Evolutionary conservation across 148 eudicot species (phyloP).

Genomic region (Drosera capensis): DNA sequence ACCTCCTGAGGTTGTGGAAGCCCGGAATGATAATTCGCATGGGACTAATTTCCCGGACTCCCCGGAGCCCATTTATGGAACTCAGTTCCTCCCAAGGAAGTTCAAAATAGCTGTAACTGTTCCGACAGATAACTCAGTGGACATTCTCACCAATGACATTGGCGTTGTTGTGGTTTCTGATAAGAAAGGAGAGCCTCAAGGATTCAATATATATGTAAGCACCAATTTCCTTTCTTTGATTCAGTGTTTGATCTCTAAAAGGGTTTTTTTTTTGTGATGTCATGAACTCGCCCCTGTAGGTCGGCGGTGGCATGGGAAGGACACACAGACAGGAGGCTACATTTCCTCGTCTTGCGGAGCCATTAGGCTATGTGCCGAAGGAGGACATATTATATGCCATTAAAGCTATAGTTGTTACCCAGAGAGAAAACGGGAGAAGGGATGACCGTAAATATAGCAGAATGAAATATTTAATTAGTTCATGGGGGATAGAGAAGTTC

Average conservation of each 20-base stretch:
- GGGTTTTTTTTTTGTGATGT: background rate
- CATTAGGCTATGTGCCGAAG: constrained; percentile 91
- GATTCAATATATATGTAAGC: constrained; percentile 87
- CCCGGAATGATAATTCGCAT: constrained; percentile 89
- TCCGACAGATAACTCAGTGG: constrained; percentile 86
- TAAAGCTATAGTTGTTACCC: constrained; percentile 93
- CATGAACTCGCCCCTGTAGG: constrained; percentile 27
- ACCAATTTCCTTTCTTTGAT: background rate
- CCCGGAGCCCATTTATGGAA: constrained; percentile 94
- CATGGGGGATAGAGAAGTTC: constrained; percentile 99
- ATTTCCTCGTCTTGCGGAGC: constrained; percentile 86
- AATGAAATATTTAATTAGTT: constrained; percentile 82
- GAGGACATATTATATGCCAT: constrained; percentile 90
- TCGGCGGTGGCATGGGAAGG: constrained; percentile 99
- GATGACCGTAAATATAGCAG: constrained; percentile 94
- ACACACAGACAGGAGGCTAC: constrained; percentile 83
- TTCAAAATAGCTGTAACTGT: constrained; percentile 95
- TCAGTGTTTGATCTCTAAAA: background rate
- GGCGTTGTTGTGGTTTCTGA: constrained; percentile 82
- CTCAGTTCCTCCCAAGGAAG: constrained; percentile 94
- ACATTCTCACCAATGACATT: constrained; percentile 78
- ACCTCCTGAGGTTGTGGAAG: constrained; percentile 81
- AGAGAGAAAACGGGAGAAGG: constrained; percentile 94
- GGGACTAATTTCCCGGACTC: constrained; percentile 90
- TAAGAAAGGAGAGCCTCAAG: constrained; percentile 83